These are phyloP conservation scores for Inga laurina DNA, from an alignment of 306 rosid species.

Conservation along the genomic window DNA sequence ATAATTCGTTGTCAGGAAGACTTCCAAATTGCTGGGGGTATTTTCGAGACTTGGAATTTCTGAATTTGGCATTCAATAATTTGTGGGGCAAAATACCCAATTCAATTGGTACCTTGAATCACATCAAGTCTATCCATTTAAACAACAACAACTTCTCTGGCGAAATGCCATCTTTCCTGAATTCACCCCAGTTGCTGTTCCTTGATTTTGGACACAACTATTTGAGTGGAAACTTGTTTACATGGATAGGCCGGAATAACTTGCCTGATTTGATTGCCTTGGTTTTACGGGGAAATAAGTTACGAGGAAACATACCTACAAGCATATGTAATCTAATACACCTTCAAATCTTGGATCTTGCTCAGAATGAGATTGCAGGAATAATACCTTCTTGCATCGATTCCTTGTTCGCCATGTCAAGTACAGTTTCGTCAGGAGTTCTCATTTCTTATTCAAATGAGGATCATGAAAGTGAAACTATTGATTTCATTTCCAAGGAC, in stretches of 20 bases:
- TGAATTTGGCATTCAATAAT: neutral
- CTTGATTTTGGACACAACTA: constrained; percentile 18
- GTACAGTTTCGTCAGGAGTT: neutral
- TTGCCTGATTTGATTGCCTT: neutral
- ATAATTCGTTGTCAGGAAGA: neutral
- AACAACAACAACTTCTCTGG: constrained; percentile 8
- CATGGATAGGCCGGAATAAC: constrained; percentile 14
- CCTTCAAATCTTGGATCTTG: constrained; percentile 39
- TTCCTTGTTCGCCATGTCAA: constrained; percentile 3
- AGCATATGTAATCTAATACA: constrained; percentile 27
- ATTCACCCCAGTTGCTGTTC: neutral
- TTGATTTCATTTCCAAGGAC: neutral
- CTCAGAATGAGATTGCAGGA: constrained; percentile 31
- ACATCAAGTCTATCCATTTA: neutral
- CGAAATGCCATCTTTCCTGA: constrained; percentile 2
- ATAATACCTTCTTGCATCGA: constrained; percentile 34
- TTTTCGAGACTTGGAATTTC: neutral
- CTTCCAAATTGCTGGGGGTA: neutral
- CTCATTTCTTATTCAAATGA: neutral
- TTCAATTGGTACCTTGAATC: neutral
- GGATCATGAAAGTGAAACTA: neutral
- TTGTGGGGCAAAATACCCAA: neutral
- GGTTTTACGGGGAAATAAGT: neutral
- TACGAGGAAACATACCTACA: constrained; percentile 17
- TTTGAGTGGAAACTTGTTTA: neutral